Evolutionary conservation across 1,139 yeast species (phyloP), one percentile per base, ranked within the genome.

Genomic region (Sugiyamaella pinicola): DNA sequence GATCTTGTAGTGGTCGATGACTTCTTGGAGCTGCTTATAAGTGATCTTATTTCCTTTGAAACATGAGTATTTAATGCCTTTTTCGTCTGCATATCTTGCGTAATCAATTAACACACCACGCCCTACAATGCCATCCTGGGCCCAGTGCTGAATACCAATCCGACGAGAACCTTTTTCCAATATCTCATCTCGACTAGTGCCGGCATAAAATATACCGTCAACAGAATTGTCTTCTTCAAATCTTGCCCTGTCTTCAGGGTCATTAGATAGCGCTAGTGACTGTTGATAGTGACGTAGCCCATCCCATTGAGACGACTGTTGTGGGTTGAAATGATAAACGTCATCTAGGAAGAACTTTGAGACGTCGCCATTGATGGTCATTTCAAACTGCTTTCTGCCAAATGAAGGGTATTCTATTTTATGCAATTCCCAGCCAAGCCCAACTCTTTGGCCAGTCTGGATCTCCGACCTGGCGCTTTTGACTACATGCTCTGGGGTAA

Each of bases 291-390:
- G 72, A 18, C 72, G 54, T 48, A 69, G 57, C 8, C 72, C 72
- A 49, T 69, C 72, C 71, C 71, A 69, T 54, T 69, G 72, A 6
- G 70, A 63, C 10, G 68, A 61, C 10, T 59, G 57, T 49, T 69
- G 72, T 4, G 72, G 68, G 54, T 69, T 69, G 51, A 68, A 54
- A 31, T 42, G 51, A 24, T 61, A 56, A 37, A 59, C 62, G 47
- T 69, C 72, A 55, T 69, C 72, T 52, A 68, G 49, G 29, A 42
- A 47, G 42, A 8, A 43, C 21, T 24, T 19, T 4, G 46, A 28
- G 19, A 47, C 43, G 35, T 28, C 51, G 34, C 28, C n/a, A 3
- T 26, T 45, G 29, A 29, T 47, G 5, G 38, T 50, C 50, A 53
- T 34, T 12, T 58, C 42, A 35, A 52, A 56, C 34, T 38, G 38